Percentiles rank a stretch among this genome's conserved stretches.
Evolutionary conservation across 2,329 filamentous ascomycete genomes (phyloP).

Genomic region (Nemania abortiva): DNA sequence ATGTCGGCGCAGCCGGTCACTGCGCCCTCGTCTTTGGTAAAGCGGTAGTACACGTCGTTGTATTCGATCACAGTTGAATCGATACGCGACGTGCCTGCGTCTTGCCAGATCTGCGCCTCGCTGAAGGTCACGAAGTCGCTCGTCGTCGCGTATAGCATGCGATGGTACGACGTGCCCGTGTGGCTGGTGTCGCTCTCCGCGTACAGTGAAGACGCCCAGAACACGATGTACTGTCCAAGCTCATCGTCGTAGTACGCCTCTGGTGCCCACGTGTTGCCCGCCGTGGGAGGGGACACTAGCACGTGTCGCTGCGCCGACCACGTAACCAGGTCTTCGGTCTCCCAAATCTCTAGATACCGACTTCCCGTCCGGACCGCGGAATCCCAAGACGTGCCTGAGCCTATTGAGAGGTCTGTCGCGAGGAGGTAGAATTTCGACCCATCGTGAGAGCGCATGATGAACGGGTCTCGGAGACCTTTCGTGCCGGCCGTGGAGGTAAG

Average conservation of each 20-base stretch:
- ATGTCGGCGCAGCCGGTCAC: slow-evolving; percentile 66
- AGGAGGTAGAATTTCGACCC: slow-evolving; percentile 65
- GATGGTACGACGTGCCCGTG: slow-evolving; percentile 60
- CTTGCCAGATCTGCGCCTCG: slow-evolving; percentile 63
- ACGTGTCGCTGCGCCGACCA: slow-evolving; percentile 65
- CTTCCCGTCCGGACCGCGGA: slow-evolving; percentile 61
- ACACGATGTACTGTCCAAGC: slow-evolving; percentile 58
- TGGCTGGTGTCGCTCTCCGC: slow-evolving; percentile 56
- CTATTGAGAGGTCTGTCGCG: slow-evolving; percentile 66
- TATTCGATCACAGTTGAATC: slow-evolving; percentile 64
- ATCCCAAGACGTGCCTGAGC: slow-evolving; percentile 65
- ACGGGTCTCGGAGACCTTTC: slow-evolving; percentile 64
- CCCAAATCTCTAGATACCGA: slow-evolving; percentile 66
- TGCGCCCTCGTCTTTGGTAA: slow-evolving; percentile 67
- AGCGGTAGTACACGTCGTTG: slow-evolving; percentile 60
- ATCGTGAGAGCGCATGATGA: slow-evolving; percentile 63
- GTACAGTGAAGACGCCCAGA: slow-evolving; percentile 63
- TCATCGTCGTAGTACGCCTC: slow-evolving; percentile 63
- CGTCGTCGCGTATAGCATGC: slow-evolving; percentile 65
- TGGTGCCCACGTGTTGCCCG: slow-evolving; percentile 67
- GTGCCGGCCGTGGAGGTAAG: slow-evolving; percentile 61
- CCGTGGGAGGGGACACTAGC: slow-evolving; percentile 60
- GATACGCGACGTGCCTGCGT: slow-evolving; percentile 63
- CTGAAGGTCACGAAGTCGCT: slow-evolving; percentile 64
- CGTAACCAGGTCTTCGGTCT: slow-evolving; percentile 62